Evolutionary conservation across 441 rosid species (phyloP), one percentile per base, ranked within the genome.

Genomic region (Mallotus japonicus): DNA sequence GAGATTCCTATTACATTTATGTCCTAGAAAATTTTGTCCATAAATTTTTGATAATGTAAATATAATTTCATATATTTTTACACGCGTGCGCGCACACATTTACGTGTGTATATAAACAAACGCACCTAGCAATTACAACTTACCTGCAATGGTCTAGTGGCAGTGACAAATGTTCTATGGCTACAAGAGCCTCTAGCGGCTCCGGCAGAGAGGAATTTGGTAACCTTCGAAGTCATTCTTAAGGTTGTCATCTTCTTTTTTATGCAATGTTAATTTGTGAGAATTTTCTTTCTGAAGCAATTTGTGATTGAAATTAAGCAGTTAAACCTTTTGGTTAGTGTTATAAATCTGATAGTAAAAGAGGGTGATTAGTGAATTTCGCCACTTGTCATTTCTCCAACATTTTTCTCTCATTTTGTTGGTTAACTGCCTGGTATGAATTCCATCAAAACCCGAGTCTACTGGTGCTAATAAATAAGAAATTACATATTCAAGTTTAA

Each of bases 81-180:
- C 7, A 9, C 0, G 6, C 5, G 5, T 42, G 46, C 1, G 46
- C 46, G 2, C 49, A 44, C 12, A 44, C 1, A 7, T 44, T 2
- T 7, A 42, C 7, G 47, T 44, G 6, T 7, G 1, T 44, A 44
- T 44, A 44, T 44, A 44, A 8, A 28, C 32, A 28, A 24, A 24
- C 2, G 3, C 32, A 1, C 49, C 49, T 16, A 4, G 24, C 12
- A 60, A 57, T 57, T 6, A 20, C 17, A 55, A 77, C 85, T 67
- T 58, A 72, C 83, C 59, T 78, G 73, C 32, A 75, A 67, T n/a
- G 72, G 77, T 71, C 53, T 55, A 4, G 78, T 61, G 3, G 71
- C 54, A 28, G 76, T 71, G 72, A 76, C 79, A 47, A 82, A 77
- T 2, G 60, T 42, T 34, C 75, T 69, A 15, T 8, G 67, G 40